These are phyloP conservation scores for Triglochin maritima DNA, from an alignment of 106 monocot genomes.

Conservation along the genomic window DNA sequence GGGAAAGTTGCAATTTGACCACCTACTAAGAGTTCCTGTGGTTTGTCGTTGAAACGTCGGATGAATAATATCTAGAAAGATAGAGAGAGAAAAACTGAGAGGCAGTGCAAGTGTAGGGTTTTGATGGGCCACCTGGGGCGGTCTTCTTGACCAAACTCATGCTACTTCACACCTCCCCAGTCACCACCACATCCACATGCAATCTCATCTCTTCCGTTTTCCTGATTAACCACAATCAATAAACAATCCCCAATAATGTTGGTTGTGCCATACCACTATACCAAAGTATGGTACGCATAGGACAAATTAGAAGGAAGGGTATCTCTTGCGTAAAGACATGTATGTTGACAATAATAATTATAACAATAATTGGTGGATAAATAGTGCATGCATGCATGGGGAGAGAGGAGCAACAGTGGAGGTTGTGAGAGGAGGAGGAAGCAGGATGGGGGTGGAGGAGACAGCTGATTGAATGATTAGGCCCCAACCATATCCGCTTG, in stretches of 20 bases:
- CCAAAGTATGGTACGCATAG: not conserved
- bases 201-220: not conserved
- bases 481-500: no score
- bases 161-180: not conserved
- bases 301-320: not conserved
- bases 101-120: conserved; percentile 35
- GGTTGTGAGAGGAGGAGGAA: conserved; percentile 21
- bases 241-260: no score
- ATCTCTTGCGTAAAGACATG: not conserved
- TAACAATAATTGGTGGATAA: no score
- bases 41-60: no score
- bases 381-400: not conserved
- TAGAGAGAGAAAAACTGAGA: conserved; percentile 6
- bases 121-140: conserved; percentile 38
- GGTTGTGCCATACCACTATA: no score
- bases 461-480: conserved; percentile 6
- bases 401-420: conserved; percentile 1
- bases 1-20: no score
- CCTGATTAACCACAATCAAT: no score
- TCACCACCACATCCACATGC: not conserved
- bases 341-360: not conserved
- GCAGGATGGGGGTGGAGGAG: conserved; percentile 26
- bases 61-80: no score
- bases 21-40: no score
- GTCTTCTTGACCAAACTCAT: conserved; percentile 46